Evolutionary conservation across 2,329 filamentous ascomycete genomes (phyloP).

Genomic region (Fusarium pininemorale): DNA sequence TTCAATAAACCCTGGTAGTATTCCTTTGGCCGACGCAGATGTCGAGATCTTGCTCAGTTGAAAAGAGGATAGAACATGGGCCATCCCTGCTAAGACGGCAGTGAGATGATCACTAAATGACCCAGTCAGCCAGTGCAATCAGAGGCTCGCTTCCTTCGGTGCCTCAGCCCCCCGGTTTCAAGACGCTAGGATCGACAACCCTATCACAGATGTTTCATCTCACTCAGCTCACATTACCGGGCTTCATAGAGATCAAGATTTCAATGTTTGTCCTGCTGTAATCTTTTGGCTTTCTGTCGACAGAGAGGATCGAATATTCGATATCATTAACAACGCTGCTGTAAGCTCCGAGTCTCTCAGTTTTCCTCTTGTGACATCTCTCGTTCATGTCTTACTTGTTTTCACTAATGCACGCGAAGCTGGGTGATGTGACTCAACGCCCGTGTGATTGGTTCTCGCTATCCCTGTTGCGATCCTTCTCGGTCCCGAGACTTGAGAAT

Average conservation of each 20-base stretch:
- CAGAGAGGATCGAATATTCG: fast-evolving
- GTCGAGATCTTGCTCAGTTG: too few species aligned
- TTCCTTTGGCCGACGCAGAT: too few species aligned
- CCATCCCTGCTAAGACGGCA: not conserved
- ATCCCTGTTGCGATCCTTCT: not conserved
- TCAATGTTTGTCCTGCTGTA: not conserved
- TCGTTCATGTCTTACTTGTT: not conserved
- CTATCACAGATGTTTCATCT: not conserved
- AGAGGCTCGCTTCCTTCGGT: not conserved
- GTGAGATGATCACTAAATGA: not conserved
- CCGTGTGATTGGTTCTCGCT: not conserved
- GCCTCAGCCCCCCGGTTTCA: not conserved
- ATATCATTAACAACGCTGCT: fast-evolving
- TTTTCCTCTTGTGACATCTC: not conserved
- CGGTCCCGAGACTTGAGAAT: not conserved
- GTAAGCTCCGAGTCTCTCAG: not conserved
- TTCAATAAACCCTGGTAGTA: too few species aligned
- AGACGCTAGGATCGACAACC: not conserved
- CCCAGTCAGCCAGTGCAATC: not conserved
- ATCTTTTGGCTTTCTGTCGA: too few species aligned
- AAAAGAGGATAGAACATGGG: not conserved
- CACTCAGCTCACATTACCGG: not conserved
- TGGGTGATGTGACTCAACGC: not conserved
- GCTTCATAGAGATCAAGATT: not conserved
- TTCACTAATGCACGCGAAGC: not conserved